Conservation (phyloP, 1,284 basidiomycete species). For the Dichomitus squalens region DNA sequence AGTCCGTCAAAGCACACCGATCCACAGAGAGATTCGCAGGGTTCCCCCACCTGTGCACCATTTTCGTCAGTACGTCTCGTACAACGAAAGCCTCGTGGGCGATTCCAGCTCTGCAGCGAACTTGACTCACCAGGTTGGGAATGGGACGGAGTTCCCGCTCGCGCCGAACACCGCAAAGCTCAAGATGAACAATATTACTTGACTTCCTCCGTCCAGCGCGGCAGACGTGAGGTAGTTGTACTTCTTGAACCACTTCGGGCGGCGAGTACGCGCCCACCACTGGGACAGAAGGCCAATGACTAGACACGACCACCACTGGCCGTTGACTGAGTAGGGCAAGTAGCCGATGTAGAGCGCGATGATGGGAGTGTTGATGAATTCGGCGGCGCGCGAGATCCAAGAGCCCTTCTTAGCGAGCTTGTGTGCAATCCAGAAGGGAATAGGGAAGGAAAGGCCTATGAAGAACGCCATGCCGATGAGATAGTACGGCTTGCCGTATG, state of each 20-base stretch:
- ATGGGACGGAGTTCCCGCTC: constrained; percentile 55
- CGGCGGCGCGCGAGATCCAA: constrained; percentile 36
- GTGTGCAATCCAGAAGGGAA: constrained; percentile 54
- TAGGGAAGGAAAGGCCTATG: constrained; percentile 49
- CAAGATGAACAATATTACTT: constrained; percentile 50
- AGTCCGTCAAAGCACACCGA: constrained; percentile 20
- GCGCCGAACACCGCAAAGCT: constrained; percentile 71
- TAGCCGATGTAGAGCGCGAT: constrained; percentile 54
- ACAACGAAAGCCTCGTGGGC: too few species aligned
- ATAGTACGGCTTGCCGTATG: constrained; percentile 48
- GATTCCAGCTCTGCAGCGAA: not conserved
- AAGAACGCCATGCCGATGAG: constrained; percentile 50
- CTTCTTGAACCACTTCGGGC: constrained; percentile 53
- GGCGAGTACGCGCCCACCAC: constrained; percentile 49
- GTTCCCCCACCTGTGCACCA: constrained; percentile 32
- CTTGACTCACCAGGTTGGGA: constrained; percentile 42
- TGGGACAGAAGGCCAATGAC: constrained; percentile 50
- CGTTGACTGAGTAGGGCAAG: constrained; percentile 59
- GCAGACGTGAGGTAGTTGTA: constrained; percentile 50
- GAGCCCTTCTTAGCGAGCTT: constrained; percentile 39
- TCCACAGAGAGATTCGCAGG: constrained; percentile 33
- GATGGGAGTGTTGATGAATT: constrained; percentile 54
- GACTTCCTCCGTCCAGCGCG: constrained; percentile 49
- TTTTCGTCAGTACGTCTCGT: not conserved
- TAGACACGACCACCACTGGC: constrained; percentile 49